Base-by-base conservation (phyloP, 2,329 filamentous ascomycete genomes). In the Leptoxyphium fumago region DNA sequence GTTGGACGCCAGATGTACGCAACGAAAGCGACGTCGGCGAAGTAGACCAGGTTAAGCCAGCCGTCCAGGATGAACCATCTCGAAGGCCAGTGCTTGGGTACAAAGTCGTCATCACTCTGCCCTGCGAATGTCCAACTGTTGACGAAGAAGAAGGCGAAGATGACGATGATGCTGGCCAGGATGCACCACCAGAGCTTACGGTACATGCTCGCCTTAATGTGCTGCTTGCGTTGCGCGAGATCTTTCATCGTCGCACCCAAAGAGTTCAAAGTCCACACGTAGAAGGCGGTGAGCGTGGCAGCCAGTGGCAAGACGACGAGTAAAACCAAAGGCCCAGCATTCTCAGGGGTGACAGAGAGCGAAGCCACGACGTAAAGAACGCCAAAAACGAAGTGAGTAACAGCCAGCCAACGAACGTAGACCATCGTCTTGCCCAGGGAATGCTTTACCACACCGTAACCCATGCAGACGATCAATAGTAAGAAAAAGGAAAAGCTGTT, bases 401-500 rank as follows among this genome's bases (percentile, higher is more conserved):
- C 81, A 13, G 91, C 91, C 14, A 98, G 76, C 68, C 83, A 84
- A 47, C 91, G 84, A 38, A 95, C 88, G 56, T 84, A 89, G 52
- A 89, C 78, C 91, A 98, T 98, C 10, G 87, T 88, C 57, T 82
- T 84, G 46, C 91, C 91, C 4, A 98, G 74, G 2, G 82, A 86
- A 2, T 82, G 84, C 67, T 96, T 96, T 52, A 98, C 93, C 18
- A 98, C 93, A 54, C 91, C 91, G 56, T 98, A 98, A 29, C 91
- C 91, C 91, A 98, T 98, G 64, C 91, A 98, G 29, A 98, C 91
- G 53, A 98, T 96, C 43, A 98, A 78, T 8, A 98, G 74, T 41
- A 98, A 71, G 71, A 98, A 98, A 71, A 98, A 98, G 0, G 89
- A 95, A 62, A 98, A 96, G 0, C 89, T 95, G 65, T 96, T 98